phyloP scores from a whole-genome alignment of 1,284 basidiomycete species.

The Entoloma clypeatum region DNA sequence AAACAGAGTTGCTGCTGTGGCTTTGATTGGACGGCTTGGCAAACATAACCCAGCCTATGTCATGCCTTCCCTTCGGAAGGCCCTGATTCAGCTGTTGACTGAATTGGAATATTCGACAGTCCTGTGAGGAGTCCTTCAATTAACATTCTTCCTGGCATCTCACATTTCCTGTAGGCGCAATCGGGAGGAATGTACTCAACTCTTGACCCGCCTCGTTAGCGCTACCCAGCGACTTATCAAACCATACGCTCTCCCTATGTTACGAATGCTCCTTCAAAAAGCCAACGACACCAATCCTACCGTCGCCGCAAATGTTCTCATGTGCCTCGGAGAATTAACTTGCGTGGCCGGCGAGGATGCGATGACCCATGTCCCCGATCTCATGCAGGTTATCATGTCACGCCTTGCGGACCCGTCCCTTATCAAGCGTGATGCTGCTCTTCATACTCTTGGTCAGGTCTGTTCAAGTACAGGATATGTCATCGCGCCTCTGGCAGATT shows the following conservation, averaged over 20 bases:
- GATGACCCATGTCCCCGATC: slow-evolving; percentile 74
- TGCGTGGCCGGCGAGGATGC: slow-evolving; percentile 95
- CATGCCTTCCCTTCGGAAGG: slow-evolving; percentile 96
- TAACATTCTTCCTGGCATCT: slow-evolving; percentile 1
- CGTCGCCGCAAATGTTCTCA: slow-evolving; percentile 90
- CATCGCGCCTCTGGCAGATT: slow-evolving; percentile 85
- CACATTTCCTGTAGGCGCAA: slow-evolving; percentile 50
- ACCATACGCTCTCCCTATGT: slow-evolving; percentile 95
- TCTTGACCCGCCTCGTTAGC: slow-evolving; percentile 84
- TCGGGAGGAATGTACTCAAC: slow-evolving; percentile 89
- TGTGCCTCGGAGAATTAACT: slow-evolving; percentile 93
- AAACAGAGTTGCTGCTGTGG: slow-evolving; percentile 89
- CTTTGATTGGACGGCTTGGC: slow-evolving; percentile 90
- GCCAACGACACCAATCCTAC: slow-evolving; percentile 83
- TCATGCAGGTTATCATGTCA: slow-evolving; percentile 89
- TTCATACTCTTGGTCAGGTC: slow-evolving; percentile 92
- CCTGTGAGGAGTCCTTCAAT: slow-evolving; percentile 46
- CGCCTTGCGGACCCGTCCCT: slow-evolving; percentile 86
- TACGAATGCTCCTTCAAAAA: slow-evolving; percentile 87
- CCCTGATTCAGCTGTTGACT: slow-evolving; percentile 94
- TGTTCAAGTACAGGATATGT: slow-evolving; percentile 97
- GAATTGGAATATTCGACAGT: slow-evolving; percentile 97
- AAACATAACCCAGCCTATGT: slow-evolving; percentile 98
- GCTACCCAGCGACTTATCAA: slow-evolving; percentile 94
- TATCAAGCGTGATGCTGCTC: slow-evolving; percentile 88